These are phyloP conservation scores for Ogataea nitratoaversa DNA, from an alignment of 805 yeast species.

Conservation along the genomic window DNA sequence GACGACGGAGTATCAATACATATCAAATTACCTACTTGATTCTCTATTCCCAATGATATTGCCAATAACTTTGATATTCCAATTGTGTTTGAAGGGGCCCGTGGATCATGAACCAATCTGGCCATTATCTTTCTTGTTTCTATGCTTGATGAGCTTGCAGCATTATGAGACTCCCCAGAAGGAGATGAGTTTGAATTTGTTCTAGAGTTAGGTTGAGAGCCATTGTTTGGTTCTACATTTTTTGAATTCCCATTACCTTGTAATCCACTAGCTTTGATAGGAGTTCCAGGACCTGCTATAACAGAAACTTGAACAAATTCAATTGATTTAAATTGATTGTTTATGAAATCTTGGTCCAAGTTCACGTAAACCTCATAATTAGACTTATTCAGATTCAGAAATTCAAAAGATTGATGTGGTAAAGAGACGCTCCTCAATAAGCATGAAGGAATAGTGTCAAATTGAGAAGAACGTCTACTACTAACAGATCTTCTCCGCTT, in stretches of 20 bases:
- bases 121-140: conserved; percentile 49
- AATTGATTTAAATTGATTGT: conserved; percentile 31
- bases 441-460: conserved; percentile 33
- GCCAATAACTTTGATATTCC: conserved; percentile 54
- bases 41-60: conserved; percentile 49
- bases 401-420: conserved; percentile 42
- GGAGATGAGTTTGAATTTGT: background rate
- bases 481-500: conserved; percentile 26
- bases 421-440: conserved; percentile 51
- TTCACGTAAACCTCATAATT: conserved; percentile 44
- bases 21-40: conserved; percentile 49
- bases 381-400: conserved; percentile 1
- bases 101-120: conserved; percentile 36
- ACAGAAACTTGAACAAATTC: conserved; percentile 49
- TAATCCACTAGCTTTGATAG: conserved; percentile 20
- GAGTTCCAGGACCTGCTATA: conserved; percentile 47
- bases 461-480: conserved; percentile 25
- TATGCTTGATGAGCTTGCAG: conserved; percentile 8
- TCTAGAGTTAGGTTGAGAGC: conserved; percentile 1
- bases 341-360: conserved; percentile 30
- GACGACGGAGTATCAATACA: conserved; percentile 37
- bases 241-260: background rate
- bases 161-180: background rate
- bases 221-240: conserved; percentile 1
- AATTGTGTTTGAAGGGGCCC: conserved; percentile 35